Evolutionary conservation across 179 eudicot species (phyloP).

Genomic region (Pouteria campechiana): DNA sequence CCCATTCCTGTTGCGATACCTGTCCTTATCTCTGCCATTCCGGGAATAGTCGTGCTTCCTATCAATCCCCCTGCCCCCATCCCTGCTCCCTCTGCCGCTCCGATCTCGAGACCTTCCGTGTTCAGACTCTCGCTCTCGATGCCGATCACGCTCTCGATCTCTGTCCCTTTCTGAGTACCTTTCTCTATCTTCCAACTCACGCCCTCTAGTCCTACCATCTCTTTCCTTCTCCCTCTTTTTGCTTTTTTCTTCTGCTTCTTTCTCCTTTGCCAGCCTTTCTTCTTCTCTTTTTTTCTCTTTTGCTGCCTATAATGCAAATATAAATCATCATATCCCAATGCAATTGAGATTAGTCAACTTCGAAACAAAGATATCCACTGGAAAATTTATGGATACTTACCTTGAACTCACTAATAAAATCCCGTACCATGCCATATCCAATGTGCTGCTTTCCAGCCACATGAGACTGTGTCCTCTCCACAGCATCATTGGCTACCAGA

Average conservation of each 20-base stretch:
- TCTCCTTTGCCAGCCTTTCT: conserved; percentile 75
- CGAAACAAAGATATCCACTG: not conserved
- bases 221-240: conserved; percentile 56
- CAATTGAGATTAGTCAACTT: not conserved
- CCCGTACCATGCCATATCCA: conserved; percentile 94
- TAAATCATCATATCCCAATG: too few relatives aligned
- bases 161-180: conserved; percentile 33
- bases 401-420: conserved; percentile 68
- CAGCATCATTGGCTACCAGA: conserved; percentile 84
- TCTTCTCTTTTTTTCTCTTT: conserved; percentile 87
- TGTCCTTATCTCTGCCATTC: conserved; percentile 78
- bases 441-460: conserved; percentile 93
- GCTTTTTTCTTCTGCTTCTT: conserved; percentile 65
- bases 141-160: conserved; percentile 25
- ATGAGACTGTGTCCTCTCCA: conserved; percentile 96
- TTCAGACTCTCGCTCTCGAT: conserved; percentile 25
- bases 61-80: conserved; percentile 44
- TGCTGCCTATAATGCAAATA: conserved; percentile 57
- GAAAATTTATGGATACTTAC: conserved; percentile 23
- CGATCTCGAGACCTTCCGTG: conserved; percentile 55
- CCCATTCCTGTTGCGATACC: conserved; percentile 31
- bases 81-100: conserved; percentile 52
- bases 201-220: conserved; percentile 59
- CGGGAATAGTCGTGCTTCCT: conserved; percentile 34
- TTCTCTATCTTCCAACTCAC: conserved; percentile 69